Conservation (phyloP, 208 protist species). For the Leishmania lainsoni region DNA sequence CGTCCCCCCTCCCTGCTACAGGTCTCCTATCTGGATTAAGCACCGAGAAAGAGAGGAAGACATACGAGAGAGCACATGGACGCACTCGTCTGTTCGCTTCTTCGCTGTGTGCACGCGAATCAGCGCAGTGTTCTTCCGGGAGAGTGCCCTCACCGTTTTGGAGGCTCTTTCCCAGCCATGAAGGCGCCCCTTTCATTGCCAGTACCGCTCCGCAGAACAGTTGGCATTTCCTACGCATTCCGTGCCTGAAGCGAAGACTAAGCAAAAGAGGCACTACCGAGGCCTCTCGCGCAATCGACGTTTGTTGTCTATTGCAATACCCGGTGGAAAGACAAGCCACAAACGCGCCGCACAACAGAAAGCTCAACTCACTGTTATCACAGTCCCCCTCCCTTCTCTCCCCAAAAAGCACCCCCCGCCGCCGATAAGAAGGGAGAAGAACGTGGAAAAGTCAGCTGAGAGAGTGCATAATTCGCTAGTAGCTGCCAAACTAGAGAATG, state of each 20-base stretch:
- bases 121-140: background rate
- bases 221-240: background rate
- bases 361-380: background rate
- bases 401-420: too few species aligned
- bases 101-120: background rate
- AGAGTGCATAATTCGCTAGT: background rate
- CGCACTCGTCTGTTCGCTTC: background rate
- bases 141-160: background rate
- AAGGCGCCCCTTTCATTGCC: background rate
- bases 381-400: too few species aligned
- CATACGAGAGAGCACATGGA: background rate
- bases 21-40: too few species aligned
- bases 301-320: too few species aligned
- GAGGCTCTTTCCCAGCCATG: background rate
- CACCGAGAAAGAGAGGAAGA: background rate
- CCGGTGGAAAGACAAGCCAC: background rate
- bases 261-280: background rate
- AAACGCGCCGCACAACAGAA: background rate
- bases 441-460: background rate
- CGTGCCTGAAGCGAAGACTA: background rate
- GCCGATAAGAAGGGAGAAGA: background rate
- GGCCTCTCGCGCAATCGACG: background rate
- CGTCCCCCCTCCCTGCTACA: too few species aligned
- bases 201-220: background rate
- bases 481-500: background rate